phyloP scores from a whole-genome alignment of 2,329 filamentous ascomycete genomes.

The Ploettnerulaceae sp. region DNA sequence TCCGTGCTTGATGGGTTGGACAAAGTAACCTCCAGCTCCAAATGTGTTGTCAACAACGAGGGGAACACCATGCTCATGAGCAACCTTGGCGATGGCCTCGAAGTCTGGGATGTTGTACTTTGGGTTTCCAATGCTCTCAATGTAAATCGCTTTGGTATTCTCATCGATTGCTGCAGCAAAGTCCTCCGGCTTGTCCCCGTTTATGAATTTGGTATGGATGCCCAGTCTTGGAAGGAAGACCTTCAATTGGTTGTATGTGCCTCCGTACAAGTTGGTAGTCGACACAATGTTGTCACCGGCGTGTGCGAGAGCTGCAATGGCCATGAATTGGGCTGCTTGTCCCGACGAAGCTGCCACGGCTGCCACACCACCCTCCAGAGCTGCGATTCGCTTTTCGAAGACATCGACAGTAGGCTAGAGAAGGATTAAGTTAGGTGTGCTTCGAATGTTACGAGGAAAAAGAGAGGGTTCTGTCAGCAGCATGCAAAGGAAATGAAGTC shows the following conservation, averaged over 20 bases:
- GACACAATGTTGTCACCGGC: slow-evolving; percentile 90
- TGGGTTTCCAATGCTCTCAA: slow-evolving; percentile 88
- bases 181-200: slow-evolving; percentile 73
- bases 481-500: not conserved
- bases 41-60: slow-evolving; percentile 83
- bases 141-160: slow-evolving; percentile 85
- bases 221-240: slow-evolving; percentile 83
- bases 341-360: slow-evolving; percentile 82
- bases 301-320: slow-evolving; percentile 77
- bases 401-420: slow-evolving; percentile 82
- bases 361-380: slow-evolving; percentile 85
- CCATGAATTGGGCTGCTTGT: slow-evolving; percentile 88
- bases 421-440: slow-evolving; percentile 9
- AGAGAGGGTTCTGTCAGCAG: not conserved
- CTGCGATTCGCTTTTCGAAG: slow-evolving; percentile 94
- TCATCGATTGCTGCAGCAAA: slow-evolving; percentile 83
- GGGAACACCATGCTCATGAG: slow-evolving; percentile 60
- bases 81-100: slow-evolving; percentile 76
- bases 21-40: slow-evolving; percentile 85
- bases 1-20: slow-evolving; percentile 81
- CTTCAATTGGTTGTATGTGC: slow-evolving; percentile 97
- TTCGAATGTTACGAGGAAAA: not conserved
- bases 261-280: slow-evolving; percentile 86
- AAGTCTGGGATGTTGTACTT: slow-evolving; percentile 91
- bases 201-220: slow-evolving; percentile 81